Conservation (phyloP, 1,139 yeast genomes). For the Diutina rugosa region DNA sequence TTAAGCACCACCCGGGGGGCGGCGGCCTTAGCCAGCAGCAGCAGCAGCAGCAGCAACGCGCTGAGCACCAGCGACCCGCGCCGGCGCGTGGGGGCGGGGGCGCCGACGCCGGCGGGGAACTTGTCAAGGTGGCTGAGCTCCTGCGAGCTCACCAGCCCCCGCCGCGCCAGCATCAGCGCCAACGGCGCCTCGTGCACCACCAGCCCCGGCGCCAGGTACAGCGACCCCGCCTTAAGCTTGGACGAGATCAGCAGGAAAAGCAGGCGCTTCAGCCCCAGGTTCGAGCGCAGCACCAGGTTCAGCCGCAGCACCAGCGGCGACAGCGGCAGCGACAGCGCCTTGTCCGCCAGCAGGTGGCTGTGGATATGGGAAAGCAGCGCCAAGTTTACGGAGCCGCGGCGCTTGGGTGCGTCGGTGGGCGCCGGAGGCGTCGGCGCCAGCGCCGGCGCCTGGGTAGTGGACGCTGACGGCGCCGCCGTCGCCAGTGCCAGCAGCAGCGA, state of each 20-base stretch:
- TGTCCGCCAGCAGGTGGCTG: neutral
- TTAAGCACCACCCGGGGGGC: constrained; percentile 26
- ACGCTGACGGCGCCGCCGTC: constrained; percentile 32
- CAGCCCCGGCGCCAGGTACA: neutral
- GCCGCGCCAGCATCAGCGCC: neutral
- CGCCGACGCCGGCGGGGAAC: neutral
- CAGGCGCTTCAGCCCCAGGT: constrained; percentile 12
- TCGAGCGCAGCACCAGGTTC: neutral
- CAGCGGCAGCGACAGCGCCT: too few relatives aligned
- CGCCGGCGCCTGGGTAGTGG: constrained; percentile 8
- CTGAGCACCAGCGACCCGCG: constrained; percentile 4
- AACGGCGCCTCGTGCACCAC: neutral
- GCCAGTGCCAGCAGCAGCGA: constrained; percentile 79
- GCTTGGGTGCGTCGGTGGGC: constrained; percentile 8
- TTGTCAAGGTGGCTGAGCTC: neutral
- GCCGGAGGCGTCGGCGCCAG: neutral
- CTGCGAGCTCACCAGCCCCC: neutral
- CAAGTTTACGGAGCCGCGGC: constrained; percentile 7
- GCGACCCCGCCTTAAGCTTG: constrained; percentile 24
- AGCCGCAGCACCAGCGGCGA: neutral
- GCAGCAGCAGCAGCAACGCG: neutral
- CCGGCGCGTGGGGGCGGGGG: neutral
- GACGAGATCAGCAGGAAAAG: constrained; percentile 42
- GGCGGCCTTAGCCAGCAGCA: neutral
- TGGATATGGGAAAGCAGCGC: neutral